These are phyloP conservation scores for Vitis labrusca DNA, from an alignment of 164 flowering plant genomes.

Conservation along the genomic window DNA sequence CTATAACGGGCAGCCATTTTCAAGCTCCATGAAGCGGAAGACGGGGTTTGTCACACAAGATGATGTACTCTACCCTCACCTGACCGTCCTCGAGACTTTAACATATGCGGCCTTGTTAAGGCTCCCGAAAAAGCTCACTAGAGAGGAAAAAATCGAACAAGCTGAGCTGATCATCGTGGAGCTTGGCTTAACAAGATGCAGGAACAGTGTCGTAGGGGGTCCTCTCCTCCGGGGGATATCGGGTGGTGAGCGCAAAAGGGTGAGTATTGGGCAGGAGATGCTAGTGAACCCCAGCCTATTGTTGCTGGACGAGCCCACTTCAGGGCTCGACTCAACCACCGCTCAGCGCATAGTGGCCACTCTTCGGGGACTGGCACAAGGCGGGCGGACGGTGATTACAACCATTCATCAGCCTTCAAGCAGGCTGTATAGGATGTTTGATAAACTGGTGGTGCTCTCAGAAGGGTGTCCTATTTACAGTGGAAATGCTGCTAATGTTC, in stretches of 20 bases:
- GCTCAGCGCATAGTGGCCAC: slow-evolving; percentile 70
- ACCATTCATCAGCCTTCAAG: slow-evolving; percentile 96
- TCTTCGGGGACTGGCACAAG: slow-evolving; percentile 62
- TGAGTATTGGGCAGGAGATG: slow-evolving; percentile 96
- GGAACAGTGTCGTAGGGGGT: slow-evolving; percentile 65
- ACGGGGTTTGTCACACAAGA: slow-evolving; percentile 87
- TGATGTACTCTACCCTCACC: slow-evolving; percentile 83
- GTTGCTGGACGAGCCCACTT: slow-evolving; percentile 90
- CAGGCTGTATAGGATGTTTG: slow-evolving; percentile 75
- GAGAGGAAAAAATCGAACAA: slow-evolving; percentile 58
- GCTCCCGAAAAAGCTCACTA: slow-evolving; percentile 54
- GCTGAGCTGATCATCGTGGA: slow-evolving; percentile 60
- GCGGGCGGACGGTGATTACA: slow-evolving; percentile 75
- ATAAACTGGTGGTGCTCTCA: slow-evolving; percentile 69
- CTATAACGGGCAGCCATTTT: slow-evolving; percentile 67
- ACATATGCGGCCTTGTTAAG: slow-evolving; percentile 70
- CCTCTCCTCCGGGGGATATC: slow-evolving; percentile 72
- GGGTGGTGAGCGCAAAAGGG: slow-evolving; percentile 92
- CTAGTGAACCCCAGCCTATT: slow-evolving; percentile 84
- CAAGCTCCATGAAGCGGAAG: slow-evolving; percentile 55
- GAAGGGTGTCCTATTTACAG: slow-evolving; percentile 80
- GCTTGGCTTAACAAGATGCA: slow-evolving; percentile 67
- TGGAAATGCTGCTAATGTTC: slow-evolving; percentile 52
- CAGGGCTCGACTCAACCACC: slow-evolving; percentile 93
- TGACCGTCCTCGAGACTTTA: slow-evolving; percentile 79